Evolutionary conservation across 2,329 filamentous ascomycete genomes (phyloP).

Genomic region (Aspergillus calidoustus): DNA sequence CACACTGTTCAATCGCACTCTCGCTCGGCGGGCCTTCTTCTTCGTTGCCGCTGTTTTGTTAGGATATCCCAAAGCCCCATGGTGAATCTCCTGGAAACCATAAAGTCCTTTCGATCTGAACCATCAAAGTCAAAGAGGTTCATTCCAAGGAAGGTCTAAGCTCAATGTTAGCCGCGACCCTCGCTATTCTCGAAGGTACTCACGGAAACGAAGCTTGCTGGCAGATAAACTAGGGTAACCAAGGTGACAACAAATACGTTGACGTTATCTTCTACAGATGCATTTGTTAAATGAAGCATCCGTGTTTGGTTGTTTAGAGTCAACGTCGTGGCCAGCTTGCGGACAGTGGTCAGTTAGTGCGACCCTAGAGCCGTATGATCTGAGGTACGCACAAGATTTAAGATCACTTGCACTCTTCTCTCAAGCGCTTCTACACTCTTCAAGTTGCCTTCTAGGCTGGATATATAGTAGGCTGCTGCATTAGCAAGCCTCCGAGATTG

Average conservation of each 20-base stretch:
- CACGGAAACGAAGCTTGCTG: constrained; percentile 44
- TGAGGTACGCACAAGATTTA: constrained; percentile 19
- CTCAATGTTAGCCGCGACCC: background rate
- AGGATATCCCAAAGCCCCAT: constrained; percentile 21
- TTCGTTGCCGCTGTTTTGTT: background rate
- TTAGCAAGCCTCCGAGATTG: constrained; percentile 8
- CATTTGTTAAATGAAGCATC: constrained; percentile 24
- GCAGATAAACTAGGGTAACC: constrained; percentile 36
- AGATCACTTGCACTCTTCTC: constrained; percentile 23
- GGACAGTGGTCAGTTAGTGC: background rate
- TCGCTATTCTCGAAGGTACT: constrained; percentile 11
- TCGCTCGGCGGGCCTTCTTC: background rate
- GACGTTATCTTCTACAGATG: constrained; percentile 30
- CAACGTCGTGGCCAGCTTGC: constrained; percentile 23
- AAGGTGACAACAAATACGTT: constrained; percentile 28
- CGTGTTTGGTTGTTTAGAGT: constrained; percentile 18
- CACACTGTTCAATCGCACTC: background rate
- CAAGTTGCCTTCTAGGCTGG: constrained; percentile 17
- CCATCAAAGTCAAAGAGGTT: constrained; percentile 27
- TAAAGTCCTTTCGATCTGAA: constrained; percentile 10
- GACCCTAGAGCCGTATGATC: background rate
- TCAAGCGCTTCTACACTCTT: constrained; percentile 23
- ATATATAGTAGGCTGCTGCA: constrained; percentile 15
- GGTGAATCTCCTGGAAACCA: constrained; percentile 22
- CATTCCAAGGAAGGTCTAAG: constrained; percentile 29